Evolutionary conservation across 208 protist species (phyloP).

Genomic region (Leishmania guyanensis): DNA sequence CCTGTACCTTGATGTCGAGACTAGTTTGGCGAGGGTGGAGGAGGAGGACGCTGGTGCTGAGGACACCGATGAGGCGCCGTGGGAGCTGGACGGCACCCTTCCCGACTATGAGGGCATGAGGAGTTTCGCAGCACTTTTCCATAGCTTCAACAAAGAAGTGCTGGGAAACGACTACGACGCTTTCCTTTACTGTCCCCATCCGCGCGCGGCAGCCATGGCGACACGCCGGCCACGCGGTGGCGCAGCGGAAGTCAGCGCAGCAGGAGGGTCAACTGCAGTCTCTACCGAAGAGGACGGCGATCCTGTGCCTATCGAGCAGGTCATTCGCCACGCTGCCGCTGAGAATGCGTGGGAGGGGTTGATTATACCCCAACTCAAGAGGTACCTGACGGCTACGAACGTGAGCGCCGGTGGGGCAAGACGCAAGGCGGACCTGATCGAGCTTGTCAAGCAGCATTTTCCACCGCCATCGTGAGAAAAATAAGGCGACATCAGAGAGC

Average conservation of each 20-base stretch:
- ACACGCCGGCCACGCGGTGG: not conserved
- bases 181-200: conserved; percentile 38
- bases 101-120: conserved; percentile 56
- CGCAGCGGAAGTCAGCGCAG: conserved; percentile 3
- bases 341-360: conserved; percentile 40
- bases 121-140: conserved; percentile 39
- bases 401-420: conserved; percentile 11
- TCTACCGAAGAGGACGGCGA: conserved; percentile 5
- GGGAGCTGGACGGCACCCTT: conserved; percentile 41
- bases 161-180: conserved; percentile 54
- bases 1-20: not conserved
- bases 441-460: conserved; percentile 7
- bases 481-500: not conserved
- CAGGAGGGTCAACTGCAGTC: not conserved
- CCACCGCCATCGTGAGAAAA: not conserved
- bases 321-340: conserved; percentile 34
- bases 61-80: not conserved
- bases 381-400: conserved; percentile 33
- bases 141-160: conserved; percentile 54
- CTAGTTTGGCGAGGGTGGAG: not conserved
- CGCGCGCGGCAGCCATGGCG: not conserved
- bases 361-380: conserved; percentile 44
- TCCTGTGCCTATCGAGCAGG: conserved; percentile 11
- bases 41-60: not conserved
- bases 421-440: conserved; percentile 23